These are phyloP conservation scores for Fusarium concolor DNA, from an alignment of 2,329 filamentous ascomycete species.

Conservation along the genomic window DNA sequence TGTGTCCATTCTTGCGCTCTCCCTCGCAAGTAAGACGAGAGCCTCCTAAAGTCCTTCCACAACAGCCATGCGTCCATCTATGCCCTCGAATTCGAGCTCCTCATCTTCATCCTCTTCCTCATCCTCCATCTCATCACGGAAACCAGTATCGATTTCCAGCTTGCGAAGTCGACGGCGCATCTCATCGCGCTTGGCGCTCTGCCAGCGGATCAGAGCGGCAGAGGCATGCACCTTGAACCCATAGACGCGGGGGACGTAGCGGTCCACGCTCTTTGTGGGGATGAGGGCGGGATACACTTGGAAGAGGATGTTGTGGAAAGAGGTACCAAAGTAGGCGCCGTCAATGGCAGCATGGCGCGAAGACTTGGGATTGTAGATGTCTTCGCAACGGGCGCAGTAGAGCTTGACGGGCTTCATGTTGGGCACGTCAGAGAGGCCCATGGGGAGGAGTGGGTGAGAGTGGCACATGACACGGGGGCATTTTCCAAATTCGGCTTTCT, in stretches of 20 bases:
- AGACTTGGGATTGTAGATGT: constrained; percentile 98
- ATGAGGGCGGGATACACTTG: constrained; percentile 95
- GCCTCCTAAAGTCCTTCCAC: constrained; percentile 44
- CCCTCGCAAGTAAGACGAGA: neutral
- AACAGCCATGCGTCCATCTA: constrained; percentile 48
- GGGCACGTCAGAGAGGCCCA: constrained; percentile 91
- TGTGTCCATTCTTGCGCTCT: constrained; percentile 1
- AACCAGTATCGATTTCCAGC: constrained; percentile 81
- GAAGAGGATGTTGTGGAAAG: constrained; percentile 99
- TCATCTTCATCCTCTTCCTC: constrained; percentile 73
- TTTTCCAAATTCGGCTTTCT: constrained; percentile 97
- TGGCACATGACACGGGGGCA: constrained; percentile 97
- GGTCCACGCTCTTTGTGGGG: constrained; percentile 83
- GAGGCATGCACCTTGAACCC: constrained; percentile 95
- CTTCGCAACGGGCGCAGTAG: constrained; percentile 96
- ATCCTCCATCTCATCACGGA: constrained; percentile 75
- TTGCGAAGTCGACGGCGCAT: constrained; percentile 81
- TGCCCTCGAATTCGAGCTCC: constrained; percentile 56
- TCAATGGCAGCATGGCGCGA: constrained; percentile 95
- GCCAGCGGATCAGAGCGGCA: constrained; percentile 91
- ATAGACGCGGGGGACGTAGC: constrained; percentile 91
- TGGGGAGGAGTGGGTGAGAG: constrained; percentile 90
- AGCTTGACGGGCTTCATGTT: constrained; percentile 93
- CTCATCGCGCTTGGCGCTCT: constrained; percentile 81
- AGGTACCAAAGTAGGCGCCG: constrained; percentile 97